These are phyloP conservation scores for Aspergillus vadensis DNA, from an alignment of 2,329 filamentous ascomycete species.

Conservation along the genomic window DNA sequence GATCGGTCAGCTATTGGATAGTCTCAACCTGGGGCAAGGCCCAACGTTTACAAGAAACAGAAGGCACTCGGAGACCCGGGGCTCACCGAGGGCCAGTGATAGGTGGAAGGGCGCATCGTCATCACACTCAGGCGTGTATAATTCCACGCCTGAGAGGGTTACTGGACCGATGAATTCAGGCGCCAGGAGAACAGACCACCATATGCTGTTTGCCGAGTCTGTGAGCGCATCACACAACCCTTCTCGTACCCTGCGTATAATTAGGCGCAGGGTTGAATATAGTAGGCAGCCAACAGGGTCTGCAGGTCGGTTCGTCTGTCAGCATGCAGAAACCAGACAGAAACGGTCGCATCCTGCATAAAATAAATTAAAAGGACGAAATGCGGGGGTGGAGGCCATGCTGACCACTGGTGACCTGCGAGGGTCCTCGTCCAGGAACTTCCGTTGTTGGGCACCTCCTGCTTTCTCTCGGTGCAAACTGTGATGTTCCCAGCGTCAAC, in stretches of 20 bases:
- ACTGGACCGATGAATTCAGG: background rate
- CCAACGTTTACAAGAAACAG: background rate
- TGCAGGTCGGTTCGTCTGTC: conserved; percentile 5
- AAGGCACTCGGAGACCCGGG: background rate
- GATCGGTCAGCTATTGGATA: background rate
- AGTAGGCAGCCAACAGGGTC: background rate
- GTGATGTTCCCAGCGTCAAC: background rate
- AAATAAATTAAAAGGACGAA: conserved; percentile 9
- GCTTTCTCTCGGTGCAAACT: background rate
- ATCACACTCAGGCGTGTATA: background rate
- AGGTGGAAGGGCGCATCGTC: background rate
- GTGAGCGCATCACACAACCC: background rate
- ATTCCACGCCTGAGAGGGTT: background rate
- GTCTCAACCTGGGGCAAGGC: background rate
- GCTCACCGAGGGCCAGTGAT: background rate
- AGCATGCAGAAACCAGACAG: conserved; percentile 9
- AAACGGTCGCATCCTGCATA: conserved; percentile 8
- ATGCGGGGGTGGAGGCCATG: conserved; percentile 3
- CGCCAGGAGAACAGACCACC: conserved; percentile 6
- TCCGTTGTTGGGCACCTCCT: conserved; percentile 2
- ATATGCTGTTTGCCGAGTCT: conserved; percentile 4
- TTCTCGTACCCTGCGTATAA: conserved; percentile 6
- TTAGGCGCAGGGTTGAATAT: conserved; percentile 1
- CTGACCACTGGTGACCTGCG: background rate
- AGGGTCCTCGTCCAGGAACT: conserved; percentile 3